phyloP scores from a whole-genome alignment of 78 protist species.

The Cavenderia fasciculata region DNA sequence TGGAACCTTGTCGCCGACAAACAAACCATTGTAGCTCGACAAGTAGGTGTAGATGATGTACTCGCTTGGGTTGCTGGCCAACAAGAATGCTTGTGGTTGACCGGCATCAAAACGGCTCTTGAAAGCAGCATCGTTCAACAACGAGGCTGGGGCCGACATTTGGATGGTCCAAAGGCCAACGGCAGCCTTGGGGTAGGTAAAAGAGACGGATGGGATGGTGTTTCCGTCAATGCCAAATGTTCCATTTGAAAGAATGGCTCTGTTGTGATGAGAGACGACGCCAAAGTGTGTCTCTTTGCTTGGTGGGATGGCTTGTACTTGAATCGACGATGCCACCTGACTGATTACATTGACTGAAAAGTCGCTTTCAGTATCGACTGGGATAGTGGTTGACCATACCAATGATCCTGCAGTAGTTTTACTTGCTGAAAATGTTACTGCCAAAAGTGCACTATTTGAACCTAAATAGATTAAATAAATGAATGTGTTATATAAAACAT shows the following conservation, averaged over 20 bases:
- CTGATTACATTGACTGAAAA: conserved; percentile 36
- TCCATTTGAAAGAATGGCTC: neutral
- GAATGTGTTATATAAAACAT: too few relatives aligned
- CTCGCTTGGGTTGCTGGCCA: conserved; percentile 53
- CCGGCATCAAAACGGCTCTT: neutral
- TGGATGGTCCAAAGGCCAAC: conserved; percentile 67
- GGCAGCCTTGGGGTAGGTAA: conserved; percentile 10
- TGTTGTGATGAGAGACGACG: neutral
- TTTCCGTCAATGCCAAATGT: conserved; percentile 65
- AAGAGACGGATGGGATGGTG: conserved; percentile 14
- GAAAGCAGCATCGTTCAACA: neutral
- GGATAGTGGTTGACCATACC: conserved; percentile 50
- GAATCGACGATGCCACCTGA: neutral
- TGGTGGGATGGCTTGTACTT: conserved; percentile 36
- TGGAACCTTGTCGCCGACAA: conserved; percentile 43
- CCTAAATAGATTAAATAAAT: too few relatives aligned
- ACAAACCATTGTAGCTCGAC: conserved; percentile 34
- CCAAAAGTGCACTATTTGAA: conserved; percentile 25
- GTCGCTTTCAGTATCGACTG: conserved; percentile 45
- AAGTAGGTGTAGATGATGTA: conserved; percentile 50
- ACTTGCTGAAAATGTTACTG: neutral
- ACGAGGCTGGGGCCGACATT: conserved; percentile 14
- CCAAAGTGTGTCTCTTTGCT: neutral
- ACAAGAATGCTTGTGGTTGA: conserved; percentile 1
- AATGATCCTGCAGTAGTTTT: neutral